Evolutionary conservation across 371 early-diverging fungal genomes (phyloP).

Genomic region (Mortierella sp.): DNA sequence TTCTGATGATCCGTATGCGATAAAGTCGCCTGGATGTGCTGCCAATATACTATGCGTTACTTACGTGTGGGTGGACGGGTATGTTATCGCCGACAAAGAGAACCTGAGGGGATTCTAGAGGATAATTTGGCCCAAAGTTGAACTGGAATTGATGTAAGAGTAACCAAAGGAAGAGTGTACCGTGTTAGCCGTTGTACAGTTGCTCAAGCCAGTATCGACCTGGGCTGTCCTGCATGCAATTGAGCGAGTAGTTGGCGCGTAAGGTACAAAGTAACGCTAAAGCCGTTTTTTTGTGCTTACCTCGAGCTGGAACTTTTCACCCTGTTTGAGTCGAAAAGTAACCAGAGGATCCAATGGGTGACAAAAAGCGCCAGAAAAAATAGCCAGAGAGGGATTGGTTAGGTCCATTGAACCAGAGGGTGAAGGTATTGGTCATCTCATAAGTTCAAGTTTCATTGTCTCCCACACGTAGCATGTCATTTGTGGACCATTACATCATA

Average conservation of each 20-base stretch:
- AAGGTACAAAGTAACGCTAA: background rate
- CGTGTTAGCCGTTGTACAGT: background rate
- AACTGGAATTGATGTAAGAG: constrained; percentile 64
- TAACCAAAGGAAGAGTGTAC: background rate
- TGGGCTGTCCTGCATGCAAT: background rate
- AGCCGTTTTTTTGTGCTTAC: constrained; percentile 51
- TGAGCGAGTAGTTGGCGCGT: background rate
- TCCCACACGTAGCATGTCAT: background rate
- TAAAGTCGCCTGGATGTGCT: background rate
- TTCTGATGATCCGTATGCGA: background rate
- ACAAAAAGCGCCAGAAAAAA: background rate
- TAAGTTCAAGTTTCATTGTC: background rate
- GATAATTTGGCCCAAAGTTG: constrained; percentile 86
- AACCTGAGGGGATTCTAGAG: constrained; percentile 87
- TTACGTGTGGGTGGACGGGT: constrained; percentile 89
- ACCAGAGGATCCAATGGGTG: background rate
- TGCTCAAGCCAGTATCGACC: background rate
- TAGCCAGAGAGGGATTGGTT: background rate
- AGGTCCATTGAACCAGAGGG: background rate
- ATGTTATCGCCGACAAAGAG: constrained; percentile 74
- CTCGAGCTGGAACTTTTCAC: constrained; percentile 60
- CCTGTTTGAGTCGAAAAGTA: constrained; percentile 13
- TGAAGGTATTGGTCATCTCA: background rate
- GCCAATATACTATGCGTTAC: constrained; percentile 10
- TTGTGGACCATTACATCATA: constrained; percentile 66